Base-by-base conservation (phyloP, 495 filamentous ascomycete species). In the Talaromyces nanjingensis region DNA sequence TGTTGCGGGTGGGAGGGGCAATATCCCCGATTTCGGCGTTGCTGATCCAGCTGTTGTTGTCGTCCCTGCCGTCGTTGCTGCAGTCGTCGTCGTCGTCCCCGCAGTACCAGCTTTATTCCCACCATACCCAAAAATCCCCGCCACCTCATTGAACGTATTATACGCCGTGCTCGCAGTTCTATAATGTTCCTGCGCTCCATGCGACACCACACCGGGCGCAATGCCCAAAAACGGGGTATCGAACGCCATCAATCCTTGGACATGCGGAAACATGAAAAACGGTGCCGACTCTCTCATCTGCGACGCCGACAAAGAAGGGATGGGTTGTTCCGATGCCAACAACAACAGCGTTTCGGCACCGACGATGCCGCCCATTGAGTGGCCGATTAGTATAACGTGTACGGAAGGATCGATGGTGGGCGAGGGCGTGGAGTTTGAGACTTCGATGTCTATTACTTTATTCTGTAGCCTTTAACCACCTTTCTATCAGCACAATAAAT, bases 341-440 rank as follows among this genome's bases (percentile, higher is more conserved):
- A 84, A 76, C 54, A 97, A 82, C 49, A 94, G 76, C 0, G 90
- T 87, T 63, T 98, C 94, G 22, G 92, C 93, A 25, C 91, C 94
- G 14, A 98, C 92, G 68, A 98, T 97, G 65, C 94, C 94, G 67
- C 93, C 94, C 94, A 98, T 98, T 11, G 88, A 92, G 72, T 98
- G 94, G 11, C 96, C 93, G 42, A 97, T 79, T 0, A 98, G 78
- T 65, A 97, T 83, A 24, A 88, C 88, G 69, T 84, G 90, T 25
- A 98, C 92, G 3, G 87, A 90, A 8, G 93, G 93, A 58, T 97
- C 91, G 68, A 96, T 80, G 22, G 91, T 97, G 2, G 93, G 94
- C 0, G 89, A 92, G 52, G 90, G 85, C 0, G 91, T 94, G n/a
- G 81, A 79, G 69, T 87, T 87, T 29, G 81, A 84, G 64, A 97